Evolutionary conservation across 2,329 filamentous ascomycete genomes (phyloP).

Genomic region (Fusarium anguioides): DNA sequence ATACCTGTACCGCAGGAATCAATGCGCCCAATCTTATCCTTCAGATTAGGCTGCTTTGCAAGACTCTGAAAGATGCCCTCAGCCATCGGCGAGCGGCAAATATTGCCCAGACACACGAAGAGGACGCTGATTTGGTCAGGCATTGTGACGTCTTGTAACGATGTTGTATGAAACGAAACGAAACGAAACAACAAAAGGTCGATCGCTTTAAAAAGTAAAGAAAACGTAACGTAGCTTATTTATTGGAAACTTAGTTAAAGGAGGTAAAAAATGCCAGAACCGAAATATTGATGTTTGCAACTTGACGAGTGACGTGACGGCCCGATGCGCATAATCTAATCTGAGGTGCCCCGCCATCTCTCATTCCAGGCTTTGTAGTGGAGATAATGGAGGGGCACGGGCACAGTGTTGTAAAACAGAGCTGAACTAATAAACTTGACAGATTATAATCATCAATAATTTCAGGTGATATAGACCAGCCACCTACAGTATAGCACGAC

Average conservation of each 20-base stretch:
- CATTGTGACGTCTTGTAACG: conserved; percentile 48
- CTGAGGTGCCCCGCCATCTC: conserved; percentile 40
- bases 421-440: not conserved
- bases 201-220: not conserved
- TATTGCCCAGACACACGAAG: conserved; percentile 97
- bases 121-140: conserved; percentile 74
- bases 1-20: conserved; percentile 88
- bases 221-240: not conserved
- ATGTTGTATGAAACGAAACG: not conserved
- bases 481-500: conserved; percentile 17
- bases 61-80: conserved; percentile 90
- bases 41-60: conserved; percentile 68
- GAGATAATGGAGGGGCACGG: conserved; percentile 38
- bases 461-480: conserved; percentile 27
- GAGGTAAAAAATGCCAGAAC: conserved; percentile 23
- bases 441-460: not conserved
- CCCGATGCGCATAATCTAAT: conserved; percentile 41
- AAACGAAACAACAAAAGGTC: not conserved
- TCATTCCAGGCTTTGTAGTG: conserved; percentile 35
- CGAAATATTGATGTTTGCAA: conserved; percentile 39
- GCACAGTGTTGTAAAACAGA: conserved; percentile 12
- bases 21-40: conserved; percentile 71
- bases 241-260: not conserved
- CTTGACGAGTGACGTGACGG: conserved; percentile 40
- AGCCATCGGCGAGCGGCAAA: conserved; percentile 94